A percentile compares a stretch with the other conserved stretches of the same genome.
These are phyloP conservation scores for Vaccinium corymbosum DNA, from an alignment of 148 eudicot genomes.

Conservation along the genomic window DNA sequence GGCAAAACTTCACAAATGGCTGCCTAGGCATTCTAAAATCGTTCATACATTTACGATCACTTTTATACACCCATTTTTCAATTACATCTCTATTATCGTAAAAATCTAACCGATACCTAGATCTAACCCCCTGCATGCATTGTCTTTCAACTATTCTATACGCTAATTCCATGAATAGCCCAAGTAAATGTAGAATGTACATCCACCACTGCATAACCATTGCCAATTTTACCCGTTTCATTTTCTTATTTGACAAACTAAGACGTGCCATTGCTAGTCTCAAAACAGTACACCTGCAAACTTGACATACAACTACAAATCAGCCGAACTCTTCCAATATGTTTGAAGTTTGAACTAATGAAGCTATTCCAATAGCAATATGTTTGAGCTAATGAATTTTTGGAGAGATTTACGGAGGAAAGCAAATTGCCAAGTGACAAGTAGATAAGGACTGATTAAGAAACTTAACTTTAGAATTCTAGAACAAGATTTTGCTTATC, in stretches of 20 bases:
- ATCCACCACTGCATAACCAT: no score
- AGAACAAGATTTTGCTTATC: no score
- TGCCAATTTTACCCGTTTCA: no score
- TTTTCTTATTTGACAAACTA: no score
- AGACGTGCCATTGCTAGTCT: no score
- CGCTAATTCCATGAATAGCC: no score
- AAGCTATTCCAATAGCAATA: background rate
- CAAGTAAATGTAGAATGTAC: no score
- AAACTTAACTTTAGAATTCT: no score
- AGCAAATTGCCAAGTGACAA: background rate
- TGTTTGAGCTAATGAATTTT: background rate
- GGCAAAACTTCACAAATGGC: background rate
- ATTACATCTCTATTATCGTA: background rate
- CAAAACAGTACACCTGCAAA: background rate
- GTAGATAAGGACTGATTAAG: background rate
- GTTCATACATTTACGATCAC: background rate
- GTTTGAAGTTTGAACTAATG: background rate
- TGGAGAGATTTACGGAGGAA: background rate
- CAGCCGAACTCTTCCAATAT: background rate
- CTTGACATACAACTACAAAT: background rate
- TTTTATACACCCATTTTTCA: background rate
- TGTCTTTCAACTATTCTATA: no score
- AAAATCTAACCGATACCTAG: background rate
- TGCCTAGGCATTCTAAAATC: background rate
- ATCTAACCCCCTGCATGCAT: background rate